Evolutionary conservation across 495 filamentous ascomycete species (phyloP), one percentile per base, ranked within the genome.

Genomic region (Alectoria sarmentosa): DNA sequence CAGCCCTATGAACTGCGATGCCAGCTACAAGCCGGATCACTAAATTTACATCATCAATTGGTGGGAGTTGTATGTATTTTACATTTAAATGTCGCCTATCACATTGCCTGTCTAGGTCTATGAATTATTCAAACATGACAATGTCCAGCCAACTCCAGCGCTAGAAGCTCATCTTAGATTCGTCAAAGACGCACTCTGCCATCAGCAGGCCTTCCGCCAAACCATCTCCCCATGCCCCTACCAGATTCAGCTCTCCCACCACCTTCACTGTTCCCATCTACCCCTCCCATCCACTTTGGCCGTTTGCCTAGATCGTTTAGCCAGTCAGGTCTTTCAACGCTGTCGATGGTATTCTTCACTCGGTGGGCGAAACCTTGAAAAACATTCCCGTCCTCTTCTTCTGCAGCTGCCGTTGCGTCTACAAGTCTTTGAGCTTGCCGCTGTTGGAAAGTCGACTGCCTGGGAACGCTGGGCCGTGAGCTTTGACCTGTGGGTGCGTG

Each of bases 301-400:
- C 86, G 80, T 72, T 88, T 80, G 30, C 84, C 76, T 21, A 83
- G 76, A 60, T 88, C 82, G 28, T 85, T 84, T 66, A 95, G 69
- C 90, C 91, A 96, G 59, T 86, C 83, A 3, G 92, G 92, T 39
- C 86, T 83, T 52, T 92, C 89, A 23, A 91, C 76, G 9, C 86
- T 89, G 60, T 98, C 94, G 60, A 98, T 83, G 4, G 94, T 96
- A 72, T 98, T 98, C 70, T 82, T 85, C 60, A 98, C 86, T 44
- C 94, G 81, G 71, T 96, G 91, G 0, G 88, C 86, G 62, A 97
- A 87, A 26, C 84, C 87, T 63, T 88, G 83, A 69, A 96, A 91
- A 73, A 96, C 90, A 52, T 84, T 87, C 66, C 89, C 86, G 26
- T 94, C 90, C 37, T 90, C 88, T 4, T 82, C 80, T 61, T 86